A percentile compares a stretch with the other conserved stretches of the same genome.
Conservation (phyloP, 2,329 filamentous ascomycete species). For the Emergomyces orientalis region DNA sequence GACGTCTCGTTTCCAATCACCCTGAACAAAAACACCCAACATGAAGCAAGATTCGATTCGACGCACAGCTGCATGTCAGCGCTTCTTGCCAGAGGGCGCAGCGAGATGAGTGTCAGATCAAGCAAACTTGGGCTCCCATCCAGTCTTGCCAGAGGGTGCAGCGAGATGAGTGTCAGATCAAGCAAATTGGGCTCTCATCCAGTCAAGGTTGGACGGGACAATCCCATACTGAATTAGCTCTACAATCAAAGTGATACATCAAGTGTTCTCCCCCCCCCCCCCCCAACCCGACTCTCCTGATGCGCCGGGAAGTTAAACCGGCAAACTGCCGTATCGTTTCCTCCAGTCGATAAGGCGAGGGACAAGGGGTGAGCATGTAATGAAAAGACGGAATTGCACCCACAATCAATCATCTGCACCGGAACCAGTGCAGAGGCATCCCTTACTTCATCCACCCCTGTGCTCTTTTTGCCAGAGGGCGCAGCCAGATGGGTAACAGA, state of each 20-base stretch:
- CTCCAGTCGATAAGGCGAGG: background rate
- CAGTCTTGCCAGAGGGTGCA: background rate
- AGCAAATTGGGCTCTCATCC: background rate
- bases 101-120: background rate
- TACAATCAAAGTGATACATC: background rate
- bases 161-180: background rate
- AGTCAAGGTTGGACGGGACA: background rate
- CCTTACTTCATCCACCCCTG: background rate
- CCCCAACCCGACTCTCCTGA: background rate
- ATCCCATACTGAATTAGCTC: background rate
- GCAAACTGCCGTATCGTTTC: background rate
- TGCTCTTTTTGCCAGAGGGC: background rate
- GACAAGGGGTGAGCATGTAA: background rate
- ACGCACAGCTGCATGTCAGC: background rate
- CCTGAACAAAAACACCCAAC: background rate
- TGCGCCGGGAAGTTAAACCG: background rate
- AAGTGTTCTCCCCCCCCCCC: too few relatives aligned
- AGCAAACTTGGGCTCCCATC: background rate
- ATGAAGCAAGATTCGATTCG: background rate
- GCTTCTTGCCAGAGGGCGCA: background rate
- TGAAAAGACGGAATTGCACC: background rate
- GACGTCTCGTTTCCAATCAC: background rate
- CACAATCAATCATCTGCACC: background rate
- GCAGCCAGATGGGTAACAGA: background rate
- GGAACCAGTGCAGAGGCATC: background rate